Conservation (phyloP, 2,329 filamentous ascomycete species). For the Zelopaecilomyces penicillatus region DNA sequence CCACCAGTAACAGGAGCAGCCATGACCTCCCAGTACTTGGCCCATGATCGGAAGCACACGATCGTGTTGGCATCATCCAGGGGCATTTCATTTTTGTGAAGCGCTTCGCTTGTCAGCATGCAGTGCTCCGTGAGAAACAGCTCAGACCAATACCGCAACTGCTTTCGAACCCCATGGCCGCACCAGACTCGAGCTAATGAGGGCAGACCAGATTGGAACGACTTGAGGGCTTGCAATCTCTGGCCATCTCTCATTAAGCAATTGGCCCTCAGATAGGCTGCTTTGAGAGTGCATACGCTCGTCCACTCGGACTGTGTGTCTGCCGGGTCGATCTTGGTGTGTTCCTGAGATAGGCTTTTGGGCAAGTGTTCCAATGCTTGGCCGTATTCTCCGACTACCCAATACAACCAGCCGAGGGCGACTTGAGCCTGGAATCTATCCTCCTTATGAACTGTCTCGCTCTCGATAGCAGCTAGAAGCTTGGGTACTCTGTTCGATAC, state of each 20-base stretch:
- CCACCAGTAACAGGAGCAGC: constrained; percentile 42
- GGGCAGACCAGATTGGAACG: constrained; percentile 58
- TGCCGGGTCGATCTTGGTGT: constrained; percentile 43
- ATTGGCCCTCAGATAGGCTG: constrained; percentile 67
- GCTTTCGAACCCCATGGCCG: constrained; percentile 46
- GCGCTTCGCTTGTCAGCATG: constrained; percentile 55
- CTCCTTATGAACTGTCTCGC: constrained; percentile 44
- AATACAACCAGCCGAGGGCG: constrained; percentile 79
- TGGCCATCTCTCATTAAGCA: constrained; percentile 43
- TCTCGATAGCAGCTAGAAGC: constrained; percentile 49
- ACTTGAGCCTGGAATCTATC: constrained; percentile 71
- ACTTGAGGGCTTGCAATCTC: constrained; percentile 51
- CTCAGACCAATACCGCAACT: constrained; percentile 72
- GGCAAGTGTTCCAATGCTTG: constrained; percentile 56
- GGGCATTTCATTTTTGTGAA: constrained; percentile 41
- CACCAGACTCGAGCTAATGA: constrained; percentile 49
- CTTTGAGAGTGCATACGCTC: constrained; percentile 71
- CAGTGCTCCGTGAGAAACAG: constrained; percentile 68
- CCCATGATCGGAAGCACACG: constrained; percentile 58
- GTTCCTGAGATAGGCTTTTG: constrained; percentile 48
- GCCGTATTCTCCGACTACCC: constrained; percentile 61
- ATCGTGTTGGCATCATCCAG: constrained; percentile 46
- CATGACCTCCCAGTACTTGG: constrained; percentile 55
- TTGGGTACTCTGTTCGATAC: constrained; percentile 37
- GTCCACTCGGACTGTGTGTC: constrained; percentile 63